Base-by-base conservation (phyloP, 768 basidiomycete species). In the Pulveroboletus sp. region DNA sequence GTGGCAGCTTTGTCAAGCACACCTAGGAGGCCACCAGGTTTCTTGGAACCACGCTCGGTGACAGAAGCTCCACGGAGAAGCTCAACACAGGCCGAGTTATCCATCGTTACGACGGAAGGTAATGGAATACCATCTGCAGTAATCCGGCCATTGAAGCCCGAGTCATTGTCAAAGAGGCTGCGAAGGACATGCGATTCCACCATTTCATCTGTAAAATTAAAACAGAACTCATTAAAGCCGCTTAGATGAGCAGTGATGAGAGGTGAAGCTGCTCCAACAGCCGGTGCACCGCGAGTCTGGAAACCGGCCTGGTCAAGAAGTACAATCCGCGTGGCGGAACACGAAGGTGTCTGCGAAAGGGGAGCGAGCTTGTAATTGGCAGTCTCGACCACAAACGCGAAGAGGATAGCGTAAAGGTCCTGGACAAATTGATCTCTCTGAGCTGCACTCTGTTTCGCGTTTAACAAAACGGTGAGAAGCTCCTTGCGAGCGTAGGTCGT, bases 391-490 rank as follows among this genome's bases (percentile, higher is more conserved):
- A 83, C 73, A 52, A 76, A 83, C 0, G 81, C 75, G 54, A 83
- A 83, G 40, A 83, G 70, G 58, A 83, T 82, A 31, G 79, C 76
- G 56, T 83, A 84, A 33, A 83, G 74, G 55, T 82, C 81, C 47
- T 75, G 72, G 26, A 79, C 72, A 35, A 84, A 71, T 28, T 71
- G 70, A 51, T 83, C 79, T 28, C 81, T 74, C 58, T 83, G 82
- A 1, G 59, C 58, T 1, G 69, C 70, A 37, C 82, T 77, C 53
- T 79, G 81, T 41, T 71, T 69, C 0, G 71, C 73, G 47, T 75
- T 75, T 46, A 83, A 68, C 54, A 83, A 69, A 30, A 79, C 74
- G 0, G 79, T 80, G 60, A 80, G 73, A 28, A 84, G 65, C 57
- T 84, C 82, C 65, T 76, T 78, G 46, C 79, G 74, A 36, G 79